Evolutionary conservation across 495 filamentous ascomycete genomes (phyloP), one percentile per base, ranked within the genome.

Genomic region (Neurospora discreta): DNA sequence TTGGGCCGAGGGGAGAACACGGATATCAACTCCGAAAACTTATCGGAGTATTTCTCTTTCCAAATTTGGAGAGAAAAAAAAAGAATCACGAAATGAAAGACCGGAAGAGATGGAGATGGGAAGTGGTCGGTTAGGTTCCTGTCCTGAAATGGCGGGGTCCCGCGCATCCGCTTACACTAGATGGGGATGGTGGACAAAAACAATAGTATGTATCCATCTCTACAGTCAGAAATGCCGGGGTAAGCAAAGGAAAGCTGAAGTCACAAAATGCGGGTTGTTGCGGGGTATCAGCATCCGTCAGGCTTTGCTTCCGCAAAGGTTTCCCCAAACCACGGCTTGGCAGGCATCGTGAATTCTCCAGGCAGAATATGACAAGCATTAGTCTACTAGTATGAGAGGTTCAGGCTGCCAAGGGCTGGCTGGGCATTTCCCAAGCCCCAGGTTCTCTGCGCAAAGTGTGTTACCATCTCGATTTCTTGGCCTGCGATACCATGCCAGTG

Each of bases 351-450:
- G 23, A 71, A 46, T 36, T 68, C 39, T 73, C 75, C 75, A 76
- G n/a, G n/a, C n/a, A n/a, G 77, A 76, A 71, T 70, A 76, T 26
- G 9, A 38, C 68, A 75, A 71, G n/a, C n/a, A n/a, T n/a, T n/a
- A n/a, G n/a, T n/a, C n/a, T n/a, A n/a, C n/a, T n/a, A n/a, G n/a
- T n/a, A n/a, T n/a, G n/a, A n/a, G n/a, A 74, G 75, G 73, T 72
- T 18, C 71, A 74, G 75, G 75, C 74, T 75, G 78, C 78, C 78
- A 80, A 80, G 78, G 20, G 23, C 75, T 79, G 20, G 23, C 75
- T 79, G 71, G 77, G 77, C 75, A 72, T 43, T 72, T 72, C 40
- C 73, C 70, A 69, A 36, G 65, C 73, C 73, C 73, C 71, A 71
- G 71, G 71, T 73, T 73, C 5, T 69, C 36, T 33, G 18, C 68